phyloP scores from a whole-genome alignment of 2,329 filamentous ascomycete genomes.

The Graphium sp. region DNA sequence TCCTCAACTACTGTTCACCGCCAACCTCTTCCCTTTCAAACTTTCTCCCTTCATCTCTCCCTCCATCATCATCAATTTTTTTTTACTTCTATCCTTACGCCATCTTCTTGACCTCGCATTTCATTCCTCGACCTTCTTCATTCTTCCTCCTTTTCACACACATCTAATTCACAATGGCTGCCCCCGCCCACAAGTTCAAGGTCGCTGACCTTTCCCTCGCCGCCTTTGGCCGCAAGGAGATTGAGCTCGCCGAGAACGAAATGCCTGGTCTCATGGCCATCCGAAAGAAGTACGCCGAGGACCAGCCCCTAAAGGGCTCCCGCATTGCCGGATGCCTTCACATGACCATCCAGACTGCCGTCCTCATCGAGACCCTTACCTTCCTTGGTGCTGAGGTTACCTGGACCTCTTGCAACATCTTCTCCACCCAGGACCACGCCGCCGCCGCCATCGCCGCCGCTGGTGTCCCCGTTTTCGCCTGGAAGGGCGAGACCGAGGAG shows the following conservation, averaged over 20 bases:
- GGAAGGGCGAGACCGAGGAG: slow-evolving; percentile 91
- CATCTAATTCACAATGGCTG: slow-evolving; percentile 35
- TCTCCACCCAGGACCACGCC: slow-evolving; percentile 97
- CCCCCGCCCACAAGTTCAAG: slow-evolving; percentile 89
- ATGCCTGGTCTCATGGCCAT: slow-evolving; percentile 98
- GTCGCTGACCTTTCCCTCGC: slow-evolving; percentile 96
- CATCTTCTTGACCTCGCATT: slow-evolving; percentile 6
- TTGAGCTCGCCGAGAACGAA: slow-evolving; percentile 90
- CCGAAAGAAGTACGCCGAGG: slow-evolving; percentile 73
- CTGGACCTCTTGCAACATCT: slow-evolving; percentile 99
- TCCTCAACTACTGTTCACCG: too few relatives aligned
- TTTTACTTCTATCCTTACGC: slow-evolving; percentile 6
- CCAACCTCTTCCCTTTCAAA: slow-evolving; percentile 5
- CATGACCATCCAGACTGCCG: slow-evolving; percentile 99
- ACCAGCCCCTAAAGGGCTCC: slow-evolving; percentile 88
- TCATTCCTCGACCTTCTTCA: slow-evolving; percentile 4
- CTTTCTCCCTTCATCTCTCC: slow-evolving; percentile 5
- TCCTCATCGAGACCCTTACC: slow-evolving; percentile 95
- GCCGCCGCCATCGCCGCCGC: slow-evolving; percentile 90
- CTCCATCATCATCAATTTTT: slow-evolving; percentile 6
- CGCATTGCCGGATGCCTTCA: slow-evolving; percentile 96
- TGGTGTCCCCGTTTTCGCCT: slow-evolving; percentile 72
- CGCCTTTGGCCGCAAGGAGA: slow-evolving; percentile 97
- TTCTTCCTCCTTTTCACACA: slow-evolving; percentile 7
- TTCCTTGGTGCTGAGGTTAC: slow-evolving; percentile 94